A percentile compares a stretch with the other conserved stretches of the same genome.
phyloP scores from a whole-genome alignment of 768 basidiomycete species.

The Hortiboletus campestris region DNA sequence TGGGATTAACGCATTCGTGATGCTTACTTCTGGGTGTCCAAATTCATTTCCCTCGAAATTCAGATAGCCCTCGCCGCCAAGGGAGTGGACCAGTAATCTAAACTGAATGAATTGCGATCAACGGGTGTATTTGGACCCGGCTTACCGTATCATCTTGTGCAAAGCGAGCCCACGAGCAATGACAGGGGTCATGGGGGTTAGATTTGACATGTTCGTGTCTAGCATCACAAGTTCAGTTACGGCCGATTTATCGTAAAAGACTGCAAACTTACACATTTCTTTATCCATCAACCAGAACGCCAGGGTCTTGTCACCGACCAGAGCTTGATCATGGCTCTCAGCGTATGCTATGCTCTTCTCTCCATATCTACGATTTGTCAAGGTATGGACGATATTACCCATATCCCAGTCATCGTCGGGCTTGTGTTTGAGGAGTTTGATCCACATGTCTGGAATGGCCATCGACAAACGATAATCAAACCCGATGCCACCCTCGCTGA shows the following conservation, averaged over 20 bases:
- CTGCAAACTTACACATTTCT: slow-evolving; percentile 84
- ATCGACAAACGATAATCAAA: slow-evolving; percentile 98
- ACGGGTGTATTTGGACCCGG: not conserved
- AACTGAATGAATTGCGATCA: not conserved
- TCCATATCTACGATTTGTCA: slow-evolving; percentile 83
- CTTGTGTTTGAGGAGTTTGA: slow-evolving; percentile 95
- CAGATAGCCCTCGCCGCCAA: slow-evolving; percentile 96
- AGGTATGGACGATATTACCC: slow-evolving; percentile 79
- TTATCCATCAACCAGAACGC: slow-evolving; percentile 99
- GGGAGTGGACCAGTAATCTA: slow-evolving; percentile 84
- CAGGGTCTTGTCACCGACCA: slow-evolving; percentile 97
- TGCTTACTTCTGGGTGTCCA: slow-evolving; percentile 87
- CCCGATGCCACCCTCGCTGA: slow-evolving; percentile 82
- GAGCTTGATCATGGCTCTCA: slow-evolving; percentile 96
- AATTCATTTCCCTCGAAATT: slow-evolving; percentile 99
- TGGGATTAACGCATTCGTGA: not conserved
- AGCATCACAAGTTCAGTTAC: slow-evolving; percentile 1
- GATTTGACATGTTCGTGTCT: slow-evolving; percentile 95
- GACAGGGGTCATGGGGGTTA: slow-evolving; percentile 76
- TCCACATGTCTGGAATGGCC: slow-evolving; percentile 99
- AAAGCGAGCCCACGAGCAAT: slow-evolving; percentile 87
- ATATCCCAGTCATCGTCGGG: slow-evolving; percentile 87
- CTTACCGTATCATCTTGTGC: slow-evolving; percentile 96
- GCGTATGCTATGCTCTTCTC: slow-evolving; percentile 93
- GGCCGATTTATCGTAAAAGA: not conserved